Conservation (phyloP, 257 asterid genomes). For the Solanum ahanhuiri region DNA sequence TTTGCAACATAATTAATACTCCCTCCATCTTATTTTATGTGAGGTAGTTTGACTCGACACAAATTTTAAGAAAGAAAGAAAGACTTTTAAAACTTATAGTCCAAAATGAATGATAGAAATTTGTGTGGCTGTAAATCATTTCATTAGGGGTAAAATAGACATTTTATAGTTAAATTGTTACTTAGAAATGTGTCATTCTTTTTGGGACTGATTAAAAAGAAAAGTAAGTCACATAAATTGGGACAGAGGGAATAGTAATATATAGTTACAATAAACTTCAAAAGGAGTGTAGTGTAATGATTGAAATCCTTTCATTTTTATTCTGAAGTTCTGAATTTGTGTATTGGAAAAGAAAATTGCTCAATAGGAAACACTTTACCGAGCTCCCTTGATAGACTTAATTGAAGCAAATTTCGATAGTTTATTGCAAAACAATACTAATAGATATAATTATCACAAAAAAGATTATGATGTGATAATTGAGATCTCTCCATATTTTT, state of each 20-base stretch:
- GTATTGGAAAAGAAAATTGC: neutral
- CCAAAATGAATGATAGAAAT: too few relatives aligned
- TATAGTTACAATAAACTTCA: neutral
- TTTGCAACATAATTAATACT: too few relatives aligned
- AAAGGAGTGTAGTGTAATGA: neutral
- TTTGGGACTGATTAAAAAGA: too few relatives aligned
- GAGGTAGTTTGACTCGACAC: too few relatives aligned
- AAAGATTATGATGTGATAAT: neutral
- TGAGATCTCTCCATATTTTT: neutral
- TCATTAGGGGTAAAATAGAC: too few relatives aligned
- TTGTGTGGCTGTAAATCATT: too few relatives aligned
- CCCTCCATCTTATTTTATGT: too few relatives aligned
- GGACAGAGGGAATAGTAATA: neutral
- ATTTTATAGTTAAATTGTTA: too few relatives aligned
- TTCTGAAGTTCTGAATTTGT: neutral
- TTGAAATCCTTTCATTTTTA: neutral
- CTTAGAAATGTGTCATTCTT: too few relatives aligned
- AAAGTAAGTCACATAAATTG: too few relatives aligned
- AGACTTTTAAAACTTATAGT: too few relatives aligned
- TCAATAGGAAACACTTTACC: neutral
- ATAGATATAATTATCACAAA: neutral
- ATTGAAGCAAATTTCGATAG: neutral
- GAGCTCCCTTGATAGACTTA: neutral
- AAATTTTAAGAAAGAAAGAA: too few relatives aligned
- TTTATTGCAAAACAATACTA: neutral